Evolutionary conservation across 2,329 filamentous ascomycete genomes (phyloP), one percentile per base, ranked within the genome.

Genomic region (Aspergillus sp.): DNA sequence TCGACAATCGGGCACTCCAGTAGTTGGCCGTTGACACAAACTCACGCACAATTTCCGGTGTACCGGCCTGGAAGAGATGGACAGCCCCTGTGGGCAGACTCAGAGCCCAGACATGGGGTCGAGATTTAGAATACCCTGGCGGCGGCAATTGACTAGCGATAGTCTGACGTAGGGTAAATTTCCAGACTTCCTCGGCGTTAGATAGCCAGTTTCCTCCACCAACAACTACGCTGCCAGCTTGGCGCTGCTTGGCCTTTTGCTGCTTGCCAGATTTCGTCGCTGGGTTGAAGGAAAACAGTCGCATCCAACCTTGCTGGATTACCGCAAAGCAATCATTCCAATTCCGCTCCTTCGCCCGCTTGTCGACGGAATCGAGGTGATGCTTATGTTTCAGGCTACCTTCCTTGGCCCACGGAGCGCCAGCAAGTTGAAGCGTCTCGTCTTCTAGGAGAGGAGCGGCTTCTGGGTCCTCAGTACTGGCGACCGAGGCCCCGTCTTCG

Each of bases 121-220:
- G 80, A 23, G 84, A 81, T 61, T 94, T 90, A 30, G 90, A 96
- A 69, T 97, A 97, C 9, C 93, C 93, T 0, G 93, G 91, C 1
- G 90, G 80, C 7, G 93, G 93, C 12, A 98, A 79, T 0, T 86
- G 83, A 48, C 89, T 95, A 9, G 93, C 93, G 55, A 97, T 86
- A 0, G 90, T 94, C 66, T 97, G 90, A 17, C 90, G 82, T 6
- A 98, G 81, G 39, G 86, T 83, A 67, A 96, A 97, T 17, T 85
- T 86, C 59, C 88, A 90, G 7, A 96, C 76, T 54, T 84, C 88
- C 54, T 95, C 90, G 4, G 93, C 93, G 63, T 95, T 97, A 57
- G 96, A 90, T 67, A 91, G 91, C 93, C 93, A 98, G 67, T 98
- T 97, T 20, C 93, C 93, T 51, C 93, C 93, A 55, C 93, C 93